Base-by-base conservation (phyloP, 345 rosid species). In the Euclidium syriacum region DNA sequence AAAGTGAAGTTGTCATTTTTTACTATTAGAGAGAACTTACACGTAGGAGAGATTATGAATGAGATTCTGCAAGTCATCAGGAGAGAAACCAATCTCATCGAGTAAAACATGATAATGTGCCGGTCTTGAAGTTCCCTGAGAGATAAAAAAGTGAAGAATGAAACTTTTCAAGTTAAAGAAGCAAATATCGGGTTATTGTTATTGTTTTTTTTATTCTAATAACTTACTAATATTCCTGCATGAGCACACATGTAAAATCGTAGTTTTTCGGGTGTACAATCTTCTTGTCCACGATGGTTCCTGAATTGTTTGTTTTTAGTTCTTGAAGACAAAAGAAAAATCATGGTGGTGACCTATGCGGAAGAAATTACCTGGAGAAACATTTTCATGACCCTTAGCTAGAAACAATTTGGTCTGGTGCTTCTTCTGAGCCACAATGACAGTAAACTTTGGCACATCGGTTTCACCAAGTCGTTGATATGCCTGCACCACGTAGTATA, bases 191-290 rank as follows among this genome's bases (percentile, higher is more conserved):
- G 7, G 2, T 5, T n/a, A n/a, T n/a, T n/a, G n/a, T n/a, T n/a
- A n/a, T n/a, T n/a, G n/a, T 0, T 23, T n/a, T 12, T 50, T 29
- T 29, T 10, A 3, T 14, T 43, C 30, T 36, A 41, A n/a, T n/a
- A 56, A 75, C 95, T 71, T 72, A 92, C 97, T 19, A 87, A 70
- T 70, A 65, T 75, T 52, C 96, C 95, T 6, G 85, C 83, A 43
- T 88, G 98, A 54, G 96, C 82, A 68, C 95, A 86, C 95, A 91
- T 80, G 79, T 83, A 91, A 79, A 88, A 91, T 91, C 96, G 40
- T 83, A 88, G 74, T 86, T 83, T 48, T 77, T 83, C 4, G 96
- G 92, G 72, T 91, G 95, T 58, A 84, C 90, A 24, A 91, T 79
- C 65, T 75, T 77, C 57, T 88, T 78, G 65, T 89, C 97, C 73